Percentiles rank a stretch among this genome's conserved stretches.
Evolutionary conservation across 495 filamentous ascomycete species (phyloP).

Genomic region (Aspergillus bertholletiae): DNA sequence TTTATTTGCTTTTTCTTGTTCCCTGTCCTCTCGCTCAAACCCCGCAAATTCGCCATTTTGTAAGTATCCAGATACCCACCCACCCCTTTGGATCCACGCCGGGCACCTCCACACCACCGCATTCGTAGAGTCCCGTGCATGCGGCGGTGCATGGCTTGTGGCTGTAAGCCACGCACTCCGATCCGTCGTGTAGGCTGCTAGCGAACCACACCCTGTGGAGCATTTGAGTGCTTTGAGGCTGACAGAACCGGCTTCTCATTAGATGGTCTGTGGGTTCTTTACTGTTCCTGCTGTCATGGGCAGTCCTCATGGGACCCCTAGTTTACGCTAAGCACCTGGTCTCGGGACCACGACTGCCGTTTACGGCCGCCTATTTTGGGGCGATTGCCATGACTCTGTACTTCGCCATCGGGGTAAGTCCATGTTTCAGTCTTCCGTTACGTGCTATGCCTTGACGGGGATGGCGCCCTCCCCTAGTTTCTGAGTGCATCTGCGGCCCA

Average conservation of each 20-base stretch:
- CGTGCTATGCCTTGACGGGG: conserved; percentile 3
- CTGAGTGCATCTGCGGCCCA: background rate
- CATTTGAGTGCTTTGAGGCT: conserved; percentile 9
- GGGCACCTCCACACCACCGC: background rate
- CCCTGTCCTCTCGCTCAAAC: conserved; percentile 71
- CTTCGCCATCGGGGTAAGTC: conserved; percentile 86
- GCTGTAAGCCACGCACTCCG: conserved; percentile 11
- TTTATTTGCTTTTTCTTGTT: conserved; percentile 87
- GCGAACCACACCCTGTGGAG: conserved; percentile 1
- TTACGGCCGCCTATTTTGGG: conserved; percentile 96
- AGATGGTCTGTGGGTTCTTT: conserved; percentile 95
- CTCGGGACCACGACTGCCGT: conserved; percentile 82
- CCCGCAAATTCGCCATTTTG: conserved; percentile 94
- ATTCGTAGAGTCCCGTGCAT: conserved; percentile 1
- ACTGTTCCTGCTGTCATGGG: conserved; percentile 90
- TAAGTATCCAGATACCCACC: conserved; percentile 54
- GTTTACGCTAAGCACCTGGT: conserved; percentile 79
- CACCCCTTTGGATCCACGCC: conserved; percentile 1
- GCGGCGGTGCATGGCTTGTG: conserved; percentile 16
- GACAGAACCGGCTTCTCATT: conserved; percentile 19
- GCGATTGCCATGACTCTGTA: conserved; percentile 87
- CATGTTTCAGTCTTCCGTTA: conserved; percentile 13
- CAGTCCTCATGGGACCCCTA: conserved; percentile 85
- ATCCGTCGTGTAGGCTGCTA: conserved; percentile 3
- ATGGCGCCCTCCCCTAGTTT: background rate